Evolutionary conservation across 768 basidiomycete species (phyloP), one percentile per base, ranked within the genome.

Genomic region (Suillus alpinus): DNA sequence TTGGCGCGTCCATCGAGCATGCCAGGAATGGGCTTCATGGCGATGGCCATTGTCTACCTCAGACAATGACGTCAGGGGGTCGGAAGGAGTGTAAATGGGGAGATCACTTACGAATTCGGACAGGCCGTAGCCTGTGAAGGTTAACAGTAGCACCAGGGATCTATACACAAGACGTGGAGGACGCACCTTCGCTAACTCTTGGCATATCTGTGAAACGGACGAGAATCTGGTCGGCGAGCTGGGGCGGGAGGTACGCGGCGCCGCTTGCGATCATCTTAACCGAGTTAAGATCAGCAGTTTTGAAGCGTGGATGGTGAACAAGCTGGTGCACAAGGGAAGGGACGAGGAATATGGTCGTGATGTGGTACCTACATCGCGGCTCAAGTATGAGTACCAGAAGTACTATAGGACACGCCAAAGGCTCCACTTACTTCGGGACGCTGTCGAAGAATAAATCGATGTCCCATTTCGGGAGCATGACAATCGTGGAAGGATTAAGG

Each of bases 311-410:
- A 61, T 84, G 76, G 60, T 82, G 79, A 6, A 85, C 78, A 7
- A 88, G 69, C 66, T 86, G 86, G 63, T 86, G 81, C 0, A 86
- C 68, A 36, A 83, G 68, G 0, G 86, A 86, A 0, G 87, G 87
- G 5, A 88, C 77, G 7, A 85, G 68, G 0, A 70, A 41, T 2
- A 87, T 59, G 10, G 67, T 53, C 0, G 82, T 80, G 4, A 87
- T 71, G 32, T 76, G 77, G 60, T 83, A 86, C 66, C 86, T 88
- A 63, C 36, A 32, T 26, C 34, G 34, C 20, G 14, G 10, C 10
- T 55, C 23, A 26, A 29, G 23, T 4, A 39, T 55, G 23, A 55
- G 36, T 26, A 61, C 46, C 43, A 29, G 36, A 26, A 46, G 32
- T 37, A 39, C 14, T 50, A 56, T 18, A 59, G 29, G n/a, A 4